Percentiles rank a stretch among this genome's conserved stretches.
phyloP scores from a whole-genome alignment of 2,329 filamentous ascomycete species.

The Botryotinia globosa region DNA sequence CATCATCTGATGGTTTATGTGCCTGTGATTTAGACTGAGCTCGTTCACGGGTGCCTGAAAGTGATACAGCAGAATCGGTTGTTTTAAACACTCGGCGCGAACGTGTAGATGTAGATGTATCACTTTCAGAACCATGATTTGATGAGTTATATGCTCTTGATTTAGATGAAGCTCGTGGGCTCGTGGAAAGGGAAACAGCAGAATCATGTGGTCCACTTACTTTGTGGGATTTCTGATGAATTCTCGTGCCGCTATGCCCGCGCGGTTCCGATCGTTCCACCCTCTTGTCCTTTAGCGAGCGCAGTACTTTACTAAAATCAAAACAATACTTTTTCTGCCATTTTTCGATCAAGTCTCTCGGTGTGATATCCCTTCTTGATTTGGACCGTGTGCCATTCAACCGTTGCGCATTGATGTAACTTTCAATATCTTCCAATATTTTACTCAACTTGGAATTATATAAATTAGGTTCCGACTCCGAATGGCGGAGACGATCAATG shows the following conservation, averaged over 20 bases:
- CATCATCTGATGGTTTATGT: background rate
- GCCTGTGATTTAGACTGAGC: background rate
- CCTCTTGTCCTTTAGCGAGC: background rate
- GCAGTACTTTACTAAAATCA: background rate
- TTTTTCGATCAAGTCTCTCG: background rate
- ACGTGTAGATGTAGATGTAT: background rate
- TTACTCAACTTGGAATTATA: background rate
- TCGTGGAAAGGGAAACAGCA: background rate
- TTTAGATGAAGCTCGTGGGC: background rate
- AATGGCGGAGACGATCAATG: background rate
- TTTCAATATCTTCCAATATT: background rate
- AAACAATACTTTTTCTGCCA: constrained; percentile 4
- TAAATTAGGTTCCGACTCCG: background rate
- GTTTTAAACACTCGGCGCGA: background rate
- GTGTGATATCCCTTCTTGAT: background rate
- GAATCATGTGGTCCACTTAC: background rate
- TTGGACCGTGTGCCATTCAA: background rate
- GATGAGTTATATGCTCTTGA: background rate
- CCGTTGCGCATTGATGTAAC: background rate
- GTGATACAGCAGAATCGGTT: background rate
- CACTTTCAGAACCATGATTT: background rate
- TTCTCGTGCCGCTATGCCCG: background rate
- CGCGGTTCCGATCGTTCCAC: background rate
- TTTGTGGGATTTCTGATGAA: background rate
- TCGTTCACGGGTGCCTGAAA: background rate